Conservation (phyloP, 1,284 basidiomycete genomes). For the Chalciporus sp. region DNA sequence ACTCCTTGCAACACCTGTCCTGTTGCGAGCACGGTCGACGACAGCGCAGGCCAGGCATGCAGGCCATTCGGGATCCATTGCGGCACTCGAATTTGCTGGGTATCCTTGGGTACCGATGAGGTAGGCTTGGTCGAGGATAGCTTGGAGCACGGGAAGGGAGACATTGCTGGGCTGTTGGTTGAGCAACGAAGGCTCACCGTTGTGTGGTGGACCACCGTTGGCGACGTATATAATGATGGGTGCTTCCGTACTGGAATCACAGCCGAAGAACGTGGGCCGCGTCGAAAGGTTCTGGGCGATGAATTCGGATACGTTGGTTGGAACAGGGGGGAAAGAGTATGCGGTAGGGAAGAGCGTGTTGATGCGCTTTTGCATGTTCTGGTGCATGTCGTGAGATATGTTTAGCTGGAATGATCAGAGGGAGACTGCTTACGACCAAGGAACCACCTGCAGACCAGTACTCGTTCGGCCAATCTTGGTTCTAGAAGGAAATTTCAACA, state of each 20-base stretch:
- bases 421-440: constrained; percentile 36
- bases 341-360: constrained; percentile 33
- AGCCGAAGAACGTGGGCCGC: constrained; percentile 46
- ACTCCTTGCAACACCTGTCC: constrained; percentile 24
- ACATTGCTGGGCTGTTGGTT: constrained; percentile 39
- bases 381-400: constrained; percentile 12
- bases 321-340: constrained; percentile 42
- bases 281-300: constrained; percentile 34
- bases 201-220: constrained; percentile 42
- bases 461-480: constrained; percentile 31
- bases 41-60: constrained; percentile 42
- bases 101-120: constrained; percentile 41
- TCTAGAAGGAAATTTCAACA: constrained; percentile 2
- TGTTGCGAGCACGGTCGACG: constrained; percentile 36
- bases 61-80: constrained; percentile 38
- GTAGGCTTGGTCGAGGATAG: constrained; percentile 41
- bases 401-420: not conserved
- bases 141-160: constrained; percentile 32
- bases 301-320: constrained; percentile 32
- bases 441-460: constrained; percentile 39
- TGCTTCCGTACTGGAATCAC: constrained; percentile 24
- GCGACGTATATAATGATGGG: constrained; percentile 39
- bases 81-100: constrained; percentile 11
- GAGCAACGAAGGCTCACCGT: constrained; percentile 38
- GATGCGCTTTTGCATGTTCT: constrained; percentile 41